Percentiles rank a stretch among this genome's conserved stretches.
These are phyloP conservation scores for Pyrenula aspistea DNA, from an alignment of 495 filamentous ascomycete species.

Conservation along the genomic window DNA sequence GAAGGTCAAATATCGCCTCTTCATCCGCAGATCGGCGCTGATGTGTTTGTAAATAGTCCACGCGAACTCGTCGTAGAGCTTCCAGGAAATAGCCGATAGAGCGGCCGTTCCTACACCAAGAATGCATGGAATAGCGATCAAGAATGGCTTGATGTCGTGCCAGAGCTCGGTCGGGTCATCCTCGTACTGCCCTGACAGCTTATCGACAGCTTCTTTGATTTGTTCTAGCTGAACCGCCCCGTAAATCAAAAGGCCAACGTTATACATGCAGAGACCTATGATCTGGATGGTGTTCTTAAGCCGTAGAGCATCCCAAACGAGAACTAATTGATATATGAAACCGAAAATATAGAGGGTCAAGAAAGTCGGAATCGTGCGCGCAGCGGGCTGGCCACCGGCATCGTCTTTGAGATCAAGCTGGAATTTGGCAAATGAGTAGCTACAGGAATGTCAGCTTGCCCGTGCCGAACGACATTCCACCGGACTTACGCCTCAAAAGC, in stretches of 20 bases:
- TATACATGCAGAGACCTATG: conserved; percentile 88
- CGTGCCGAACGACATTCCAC: not conserved
- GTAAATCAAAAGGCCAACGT: conserved; percentile 81
- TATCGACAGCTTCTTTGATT: conserved; percentile 56
- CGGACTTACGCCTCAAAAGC: conserved; percentile 71
- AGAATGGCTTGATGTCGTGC: conserved; percentile 53
- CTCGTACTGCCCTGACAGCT: conserved; percentile 18
- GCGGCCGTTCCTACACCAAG: conserved; percentile 62
- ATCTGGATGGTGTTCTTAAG: conserved; percentile 98
- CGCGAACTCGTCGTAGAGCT: conserved; percentile 95
- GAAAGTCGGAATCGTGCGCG: conserved; percentile 76
- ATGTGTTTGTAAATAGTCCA: conserved; percentile 99
- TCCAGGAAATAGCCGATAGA: conserved; percentile 73
- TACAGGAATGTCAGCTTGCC: conserved; percentile 9
- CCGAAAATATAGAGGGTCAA: conserved; percentile 95
- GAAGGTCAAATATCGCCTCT: conserved; percentile 88
- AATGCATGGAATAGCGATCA: conserved; percentile 77
- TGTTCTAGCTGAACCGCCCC: conserved; percentile 85
- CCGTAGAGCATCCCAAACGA: conserved; percentile 86
- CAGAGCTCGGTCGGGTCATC: conserved; percentile 37
- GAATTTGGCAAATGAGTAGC: conserved; percentile 37
- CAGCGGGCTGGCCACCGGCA: conserved; percentile 15
- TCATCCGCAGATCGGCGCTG: conserved; percentile 92
- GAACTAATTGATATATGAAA: conserved; percentile 77
- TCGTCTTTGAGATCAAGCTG: conserved; percentile 56